A percentile compares a stretch with the other conserved stretches of the same genome.
Conservation (phyloP, 2,329 filamentous ascomycete species). For the Lecanoromycetidae sp. region DNA sequence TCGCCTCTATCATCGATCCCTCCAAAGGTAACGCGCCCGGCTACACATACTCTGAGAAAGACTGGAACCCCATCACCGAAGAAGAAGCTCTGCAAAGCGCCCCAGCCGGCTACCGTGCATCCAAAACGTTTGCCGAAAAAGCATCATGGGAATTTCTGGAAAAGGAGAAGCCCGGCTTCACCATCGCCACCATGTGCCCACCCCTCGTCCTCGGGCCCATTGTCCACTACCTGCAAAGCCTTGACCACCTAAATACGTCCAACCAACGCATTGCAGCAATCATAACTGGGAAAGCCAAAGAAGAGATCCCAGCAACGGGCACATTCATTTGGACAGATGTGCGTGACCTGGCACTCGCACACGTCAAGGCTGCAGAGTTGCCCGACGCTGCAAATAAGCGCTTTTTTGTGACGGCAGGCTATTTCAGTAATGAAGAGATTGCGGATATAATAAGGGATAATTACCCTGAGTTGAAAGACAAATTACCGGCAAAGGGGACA, state of each 20-base stretch:
- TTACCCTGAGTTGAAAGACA: slow-evolving; percentile 31
- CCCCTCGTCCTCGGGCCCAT: slow-evolving; percentile 53
- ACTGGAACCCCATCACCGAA: slow-evolving; percentile 47
- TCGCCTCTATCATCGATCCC: slow-evolving; percentile 50
- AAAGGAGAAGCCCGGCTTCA: slow-evolving; percentile 45
- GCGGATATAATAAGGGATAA: slow-evolving; percentile 31
- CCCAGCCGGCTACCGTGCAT: slow-evolving; percentile 31
- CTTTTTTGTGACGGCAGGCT: slow-evolving; percentile 31
- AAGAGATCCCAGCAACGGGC: slow-evolving; percentile 45
- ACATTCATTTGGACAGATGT: slow-evolving; percentile 48
- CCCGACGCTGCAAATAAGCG: slow-evolving; percentile 34
- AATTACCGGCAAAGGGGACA: slow-evolving; percentile 29
- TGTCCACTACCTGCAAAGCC: slow-evolving; percentile 49
- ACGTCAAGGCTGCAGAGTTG: slow-evolving; percentile 36
- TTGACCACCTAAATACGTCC: slow-evolving; percentile 59
- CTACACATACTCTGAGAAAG: slow-evolving; percentile 41
- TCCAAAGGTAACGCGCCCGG: slow-evolving; percentile 39
- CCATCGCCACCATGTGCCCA: slow-evolving; percentile 42
- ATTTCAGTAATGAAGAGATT: slow-evolving; percentile 32
- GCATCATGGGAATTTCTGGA: slow-evolving; percentile 54
- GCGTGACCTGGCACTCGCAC: slow-evolving; percentile 37
- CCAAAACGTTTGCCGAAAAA: slow-evolving; percentile 47
- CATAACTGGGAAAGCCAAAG: slow-evolving; percentile 49
- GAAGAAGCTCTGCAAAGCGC: slow-evolving; percentile 37
- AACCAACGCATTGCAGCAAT: slow-evolving; percentile 55